phyloP scores from a whole-genome alignment of 2,329 filamentous ascomycete genomes.

The Pseudogymnoascus sp. region DNA sequence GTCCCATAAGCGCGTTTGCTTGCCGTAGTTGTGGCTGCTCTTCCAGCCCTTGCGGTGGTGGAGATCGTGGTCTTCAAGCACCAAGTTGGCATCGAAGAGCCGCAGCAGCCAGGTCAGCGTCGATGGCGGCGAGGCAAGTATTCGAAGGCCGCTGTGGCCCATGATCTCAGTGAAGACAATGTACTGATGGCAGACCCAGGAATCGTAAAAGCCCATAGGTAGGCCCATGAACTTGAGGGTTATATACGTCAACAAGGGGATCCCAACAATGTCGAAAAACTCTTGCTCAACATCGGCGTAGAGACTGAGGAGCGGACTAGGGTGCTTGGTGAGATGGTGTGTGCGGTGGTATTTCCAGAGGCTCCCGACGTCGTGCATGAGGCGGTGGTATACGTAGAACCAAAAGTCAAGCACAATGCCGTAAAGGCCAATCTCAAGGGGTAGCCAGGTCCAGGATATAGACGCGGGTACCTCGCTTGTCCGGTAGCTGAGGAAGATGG shows the following conservation, averaged over 20 bases:
- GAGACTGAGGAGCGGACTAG: constrained; percentile 25
- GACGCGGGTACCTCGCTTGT: constrained; percentile 11
- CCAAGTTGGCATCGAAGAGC: constrained; percentile 28
- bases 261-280: constrained; percentile 24
- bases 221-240: constrained; percentile 24
- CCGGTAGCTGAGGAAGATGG: constrained; percentile 13
- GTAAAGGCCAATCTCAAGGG: constrained; percentile 28
- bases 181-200: constrained; percentile 39
- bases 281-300: constrained; percentile 29
- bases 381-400: constrained; percentile 28
- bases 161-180: constrained; percentile 33
- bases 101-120: constrained; percentile 30
- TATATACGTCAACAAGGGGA: constrained; percentile 24
- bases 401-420: constrained; percentile 25
- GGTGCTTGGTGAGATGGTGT: constrained; percentile 28
- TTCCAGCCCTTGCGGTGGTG: constrained; percentile 34
- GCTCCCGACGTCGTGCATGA: constrained; percentile 23
- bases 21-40: constrained; percentile 33
- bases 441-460: constrained; percentile 16
- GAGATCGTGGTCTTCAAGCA: constrained; percentile 37
- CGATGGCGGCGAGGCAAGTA: constrained; percentile 29
- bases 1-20: constrained; percentile 33
- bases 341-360: constrained; percentile 28
- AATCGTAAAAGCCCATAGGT: constrained; percentile 39
- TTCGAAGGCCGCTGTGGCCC: constrained; percentile 33